Evolutionary conservation across 1,139 yeast genomes (phyloP), one percentile per base, ranked within the genome.

Genomic region (Saccharomyces pastorianus): DNA sequence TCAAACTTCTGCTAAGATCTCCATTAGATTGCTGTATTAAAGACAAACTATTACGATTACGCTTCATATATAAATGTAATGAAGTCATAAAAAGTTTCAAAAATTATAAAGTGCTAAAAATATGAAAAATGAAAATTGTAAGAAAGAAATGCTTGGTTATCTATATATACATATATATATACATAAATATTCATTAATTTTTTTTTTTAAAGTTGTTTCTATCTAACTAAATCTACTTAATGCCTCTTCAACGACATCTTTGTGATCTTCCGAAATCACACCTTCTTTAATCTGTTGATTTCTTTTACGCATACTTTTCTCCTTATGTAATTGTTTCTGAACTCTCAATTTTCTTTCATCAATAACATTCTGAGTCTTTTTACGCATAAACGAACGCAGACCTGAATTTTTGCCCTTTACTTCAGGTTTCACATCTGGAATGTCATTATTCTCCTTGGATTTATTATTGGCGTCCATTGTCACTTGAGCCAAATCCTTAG

Each of bases 1-100:
- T 72, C 83, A 84, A 69, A 93, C 98, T 51, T 91, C 95, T 51
- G 90, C 85, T 79, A 89, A 88, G 74, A 88, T 93, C 67, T 85
- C 90, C 56, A 90, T 96, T 63, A 86, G 99, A 73, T 78, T 95
- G 67, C 78, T 93, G 62, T 95, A 93, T 70, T 93, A 38, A 9
- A 20, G 23, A 20, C 23, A 20, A 20, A 20, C 3, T 20, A 20
- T 20, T 4, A 20, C 4, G 23, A 20, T 20, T 20, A 20, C 23
- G 23, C 23, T 20, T 20, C 23, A 20, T 20, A 20, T 20, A 20
- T 20, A 4, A 20, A 20, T 20, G 23, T 4, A 4, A 20, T 20
- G 23, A 20, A 20, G 20, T 38, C 8, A 38, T 13, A 9, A 13
- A 6, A 38, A 20, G 26, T 20, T 20, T 17, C n/a, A 20, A 20